phyloP scores from a whole-genome alignment of 768 basidiomycete genomes.

The Lenzites betulinus region DNA sequence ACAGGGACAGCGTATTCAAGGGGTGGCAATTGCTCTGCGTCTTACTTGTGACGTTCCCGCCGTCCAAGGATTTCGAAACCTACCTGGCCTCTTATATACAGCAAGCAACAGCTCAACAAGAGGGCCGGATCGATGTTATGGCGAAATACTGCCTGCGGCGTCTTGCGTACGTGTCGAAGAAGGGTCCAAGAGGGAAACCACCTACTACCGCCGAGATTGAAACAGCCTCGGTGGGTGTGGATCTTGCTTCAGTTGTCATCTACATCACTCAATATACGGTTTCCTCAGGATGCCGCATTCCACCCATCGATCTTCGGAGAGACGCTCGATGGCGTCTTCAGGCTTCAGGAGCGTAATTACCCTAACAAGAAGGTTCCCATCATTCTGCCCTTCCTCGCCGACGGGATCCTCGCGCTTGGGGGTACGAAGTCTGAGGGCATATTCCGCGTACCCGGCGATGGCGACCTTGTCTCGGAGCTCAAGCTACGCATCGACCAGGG shows the following conservation, averaged over 20 bases:
- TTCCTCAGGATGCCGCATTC: slow-evolving; percentile 81
- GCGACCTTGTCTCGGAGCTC: slow-evolving; percentile 83
- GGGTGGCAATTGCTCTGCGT: slow-evolving; percentile 95
- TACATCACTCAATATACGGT: slow-evolving; percentile 5
- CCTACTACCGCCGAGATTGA: slow-evolving; percentile 86
- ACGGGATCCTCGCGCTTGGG: slow-evolving; percentile 87
- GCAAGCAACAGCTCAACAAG: slow-evolving; percentile 62
- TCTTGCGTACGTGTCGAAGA: slow-evolving; percentile 70
- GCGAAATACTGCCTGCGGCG: slow-evolving; percentile 89
- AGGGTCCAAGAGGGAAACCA: slow-evolving; percentile 84
- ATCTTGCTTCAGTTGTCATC: background rate
- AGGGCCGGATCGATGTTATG: slow-evolving; percentile 85
- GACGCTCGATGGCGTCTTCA: slow-evolving; percentile 80
- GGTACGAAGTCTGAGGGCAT: slow-evolving; percentile 88
- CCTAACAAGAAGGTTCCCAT: slow-evolving; percentile 85
- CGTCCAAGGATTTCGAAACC: slow-evolving; percentile 89
- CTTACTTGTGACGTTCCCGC: slow-evolving; percentile 87
- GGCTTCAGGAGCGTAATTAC: slow-evolving; percentile 84
- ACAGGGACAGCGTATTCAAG: slow-evolving; percentile 81
- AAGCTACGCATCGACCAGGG: slow-evolving; percentile 90
- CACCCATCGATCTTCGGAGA: slow-evolving; percentile 94
- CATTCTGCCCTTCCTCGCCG: slow-evolving; percentile 90
- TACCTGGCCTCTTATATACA: slow-evolving; percentile 82
- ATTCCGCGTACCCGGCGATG: slow-evolving; percentile 91
- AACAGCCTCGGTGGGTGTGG: slow-evolving; percentile 70